A percentile compares a stretch with the other conserved stretches of the same genome.
These are phyloP conservation scores for Arthroderma sp. DNA, from an alignment of 2,329 filamentous ascomycete species.

Conservation along the genomic window DNA sequence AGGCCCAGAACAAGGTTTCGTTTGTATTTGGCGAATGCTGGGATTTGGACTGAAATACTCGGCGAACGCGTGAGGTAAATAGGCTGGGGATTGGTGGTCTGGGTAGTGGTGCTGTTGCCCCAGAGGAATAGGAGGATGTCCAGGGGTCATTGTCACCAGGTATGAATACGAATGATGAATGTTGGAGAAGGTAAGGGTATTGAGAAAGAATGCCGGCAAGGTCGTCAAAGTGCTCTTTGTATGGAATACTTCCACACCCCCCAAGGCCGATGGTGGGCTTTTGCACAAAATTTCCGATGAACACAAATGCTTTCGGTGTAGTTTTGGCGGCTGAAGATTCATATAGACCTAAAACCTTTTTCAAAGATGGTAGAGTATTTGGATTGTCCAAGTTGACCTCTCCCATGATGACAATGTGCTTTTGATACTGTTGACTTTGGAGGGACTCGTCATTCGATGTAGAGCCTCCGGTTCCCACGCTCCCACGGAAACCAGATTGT, in stretches of 20 bases:
- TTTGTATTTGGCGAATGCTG: conserved; percentile 30
- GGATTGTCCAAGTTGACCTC: conserved; percentile 80
- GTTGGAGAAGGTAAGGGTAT: conserved; percentile 65
- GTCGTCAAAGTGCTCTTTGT: conserved; percentile 90
- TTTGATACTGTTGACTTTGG: conserved; percentile 2
- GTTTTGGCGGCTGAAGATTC: conserved; percentile 49
- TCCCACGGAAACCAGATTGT: too few species aligned
- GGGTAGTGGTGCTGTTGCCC: conserved; percentile 34
- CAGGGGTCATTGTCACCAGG: conserved; percentile 97
- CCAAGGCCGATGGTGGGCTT: conserved; percentile 52
- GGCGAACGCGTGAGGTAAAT: conserved; percentile 75
- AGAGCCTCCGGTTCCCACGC: too few species aligned
- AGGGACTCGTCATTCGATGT: too few species aligned
- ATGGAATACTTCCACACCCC: conserved; percentile 78
- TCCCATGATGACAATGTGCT: conserved; percentile 60
- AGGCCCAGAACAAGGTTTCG: conserved; percentile 68
- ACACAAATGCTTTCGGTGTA: conserved; percentile 63
- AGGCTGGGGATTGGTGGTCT: conserved; percentile 58
- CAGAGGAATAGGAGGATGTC: conserved; percentile 61
- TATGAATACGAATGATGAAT: conserved; percentile 78
- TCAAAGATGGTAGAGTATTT: conserved; percentile 64
- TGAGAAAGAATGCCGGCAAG: conserved; percentile 72
- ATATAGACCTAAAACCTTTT: conserved; percentile 65
- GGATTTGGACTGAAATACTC: conserved; percentile 58
- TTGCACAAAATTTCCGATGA: conserved; percentile 71